These are phyloP conservation scores for Penicillium sp. DNA, from an alignment of 2,329 filamentous ascomycete genomes.

Conservation along the genomic window DNA sequence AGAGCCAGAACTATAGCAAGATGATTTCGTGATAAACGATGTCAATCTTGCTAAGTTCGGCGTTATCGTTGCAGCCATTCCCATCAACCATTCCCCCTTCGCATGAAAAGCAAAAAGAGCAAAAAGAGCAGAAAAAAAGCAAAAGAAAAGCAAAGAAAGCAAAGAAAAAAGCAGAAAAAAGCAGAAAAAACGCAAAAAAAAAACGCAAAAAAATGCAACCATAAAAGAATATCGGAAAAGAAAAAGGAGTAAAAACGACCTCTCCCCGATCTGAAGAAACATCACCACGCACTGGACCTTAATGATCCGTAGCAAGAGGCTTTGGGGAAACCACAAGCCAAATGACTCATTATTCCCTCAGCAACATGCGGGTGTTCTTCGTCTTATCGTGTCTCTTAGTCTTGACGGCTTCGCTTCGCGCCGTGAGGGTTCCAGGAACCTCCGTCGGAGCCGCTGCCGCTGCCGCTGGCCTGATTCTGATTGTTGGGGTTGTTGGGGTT, in stretches of 20 bases:
- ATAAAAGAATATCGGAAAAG: not conserved
- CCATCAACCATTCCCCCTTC: not conserved
- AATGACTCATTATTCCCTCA: not conserved
- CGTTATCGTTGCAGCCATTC: not conserved
- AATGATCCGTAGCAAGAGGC: not conserved
- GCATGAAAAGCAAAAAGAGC: not conserved
- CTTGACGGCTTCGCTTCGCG: conserved; percentile 67
- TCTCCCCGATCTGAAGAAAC: not conserved
- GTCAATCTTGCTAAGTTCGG: not conserved
- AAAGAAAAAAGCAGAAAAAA: too few relatives aligned
- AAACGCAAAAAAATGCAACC: not conserved
- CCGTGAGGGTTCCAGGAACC: conserved; percentile 74
- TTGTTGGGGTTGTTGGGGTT: conserved; percentile 33
- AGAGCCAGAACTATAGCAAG: not conserved
- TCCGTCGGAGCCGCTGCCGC: conserved; percentile 30
- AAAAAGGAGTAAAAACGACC: too few relatives aligned
- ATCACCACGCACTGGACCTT: not conserved
- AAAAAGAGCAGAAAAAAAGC: not conserved
- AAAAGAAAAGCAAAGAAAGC: too few relatives aligned
- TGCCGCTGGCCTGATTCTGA: not conserved
- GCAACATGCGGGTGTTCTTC: conserved; percentile 23
- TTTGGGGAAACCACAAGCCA: not conserved
- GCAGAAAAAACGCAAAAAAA: too few relatives aligned
- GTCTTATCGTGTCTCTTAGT: conserved; percentile 51
- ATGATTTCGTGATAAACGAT: not conserved